Evolutionary conservation across 148 eudicot species (phyloP), one percentile per base, ranked within the genome.

Genomic region (Rhododendron kiyosumense): DNA sequence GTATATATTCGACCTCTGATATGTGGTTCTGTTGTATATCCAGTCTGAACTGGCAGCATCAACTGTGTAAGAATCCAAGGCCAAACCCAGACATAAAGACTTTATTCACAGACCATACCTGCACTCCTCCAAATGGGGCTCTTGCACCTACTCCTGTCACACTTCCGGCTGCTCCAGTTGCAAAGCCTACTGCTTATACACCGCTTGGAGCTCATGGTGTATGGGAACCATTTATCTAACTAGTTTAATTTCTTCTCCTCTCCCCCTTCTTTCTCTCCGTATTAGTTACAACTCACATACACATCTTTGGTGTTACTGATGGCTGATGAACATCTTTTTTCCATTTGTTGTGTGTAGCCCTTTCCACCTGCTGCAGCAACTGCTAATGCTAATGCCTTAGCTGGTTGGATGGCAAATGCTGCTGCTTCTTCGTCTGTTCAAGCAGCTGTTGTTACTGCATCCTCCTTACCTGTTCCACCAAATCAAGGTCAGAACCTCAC

Each of bases 1-100:
- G 51, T 59, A 26, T 43, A 34, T 76, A n/a, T 77, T 38, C 67
- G 41, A 71, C 54, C 24, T 20, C 26, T 81, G 20, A 73, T 81
- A 24, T 49, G 41, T 36, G 78, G 45, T 77, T 82, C 79, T 76
- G 43, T 20, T 84, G 67, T 89, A 71, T 57, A 81, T 89, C 83
- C 91, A 96, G 98, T 88, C 89, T 94, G 87, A 94, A 96, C 86
- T 96, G 98, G 98, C 98, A 96, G 94, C 98, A 96, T 88, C 98
- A 96, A 84, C 93, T 94, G 49, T 94, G 98, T 84, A 93, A 93
- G 90, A 96, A 94, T 85, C 98, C 96, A 22, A 93, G 97, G 88
- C 88, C 96, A 83, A 96, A 96, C 71, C 98, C 98, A 54, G 98
- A 94, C 86, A 94, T 96, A 71, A 96, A 93, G 88, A 94, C 98